Conservation (phyloP, 2,329 filamentous ascomycete species). For the Fusarium oxysporum region DNA sequence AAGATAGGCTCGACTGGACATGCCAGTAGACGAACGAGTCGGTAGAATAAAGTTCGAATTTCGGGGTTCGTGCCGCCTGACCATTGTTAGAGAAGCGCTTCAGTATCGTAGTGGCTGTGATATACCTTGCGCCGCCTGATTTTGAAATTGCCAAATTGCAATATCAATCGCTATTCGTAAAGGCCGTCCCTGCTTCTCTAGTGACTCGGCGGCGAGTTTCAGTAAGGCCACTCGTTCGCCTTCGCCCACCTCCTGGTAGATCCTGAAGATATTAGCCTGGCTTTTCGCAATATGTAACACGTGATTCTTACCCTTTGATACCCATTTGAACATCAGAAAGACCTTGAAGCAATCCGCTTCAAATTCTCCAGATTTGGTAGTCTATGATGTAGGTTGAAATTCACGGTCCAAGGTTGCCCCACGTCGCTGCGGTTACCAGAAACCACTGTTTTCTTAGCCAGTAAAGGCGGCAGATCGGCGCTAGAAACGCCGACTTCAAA, state of each 20-base stretch:
- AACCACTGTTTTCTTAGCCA: slow-evolving; percentile 43
- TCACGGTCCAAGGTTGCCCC: slow-evolving; percentile 32
- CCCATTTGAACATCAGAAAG: slow-evolving; percentile 60
- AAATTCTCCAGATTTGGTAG: slow-evolving; percentile 1
- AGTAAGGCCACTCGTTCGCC: slow-evolving; percentile 84
- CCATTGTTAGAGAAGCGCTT: slow-evolving; percentile 11
- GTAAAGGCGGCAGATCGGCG: slow-evolving; percentile 45
- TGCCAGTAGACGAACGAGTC: slow-evolving; percentile 80
- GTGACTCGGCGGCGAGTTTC: slow-evolving; percentile 82
- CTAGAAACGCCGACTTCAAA: slow-evolving; percentile 39
- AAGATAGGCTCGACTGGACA: slow-evolving; percentile 88
- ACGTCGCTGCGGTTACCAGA: slow-evolving; percentile 50
- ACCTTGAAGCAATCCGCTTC: slow-evolving; percentile 13
- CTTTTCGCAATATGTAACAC: rapidly evolving
- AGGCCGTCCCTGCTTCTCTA: slow-evolving; percentile 76
- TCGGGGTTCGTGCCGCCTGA: slow-evolving; percentile 88
- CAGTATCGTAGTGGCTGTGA: background rate
- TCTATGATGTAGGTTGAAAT: slow-evolving; percentile 36
- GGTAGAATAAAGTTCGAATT: slow-evolving; percentile 91
- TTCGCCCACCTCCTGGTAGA: slow-evolving; percentile 89
- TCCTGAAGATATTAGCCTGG: slow-evolving; percentile 61
- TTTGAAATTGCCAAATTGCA: slow-evolving; percentile 97
- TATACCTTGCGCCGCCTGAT: slow-evolving; percentile 80
- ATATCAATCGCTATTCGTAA: slow-evolving; percentile 92
- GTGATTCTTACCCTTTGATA: slow-evolving; percentile 68